phyloP scores from a whole-genome alignment of 129 eudicot species.

The Centaurea solstitialis region DNA sequence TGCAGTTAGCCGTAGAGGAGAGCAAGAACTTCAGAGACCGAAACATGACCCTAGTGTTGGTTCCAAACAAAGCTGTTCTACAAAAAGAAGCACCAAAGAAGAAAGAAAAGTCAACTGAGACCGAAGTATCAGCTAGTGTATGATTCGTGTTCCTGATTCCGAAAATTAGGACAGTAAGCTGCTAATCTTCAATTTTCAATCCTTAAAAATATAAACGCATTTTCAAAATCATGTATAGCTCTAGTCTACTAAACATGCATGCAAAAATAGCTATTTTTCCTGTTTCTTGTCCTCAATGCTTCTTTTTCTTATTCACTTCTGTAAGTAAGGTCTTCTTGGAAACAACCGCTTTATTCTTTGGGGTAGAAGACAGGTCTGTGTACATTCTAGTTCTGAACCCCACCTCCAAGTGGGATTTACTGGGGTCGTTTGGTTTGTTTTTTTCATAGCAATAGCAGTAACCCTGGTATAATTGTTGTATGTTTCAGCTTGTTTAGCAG shows the following conservation, averaged over 20 bases:
- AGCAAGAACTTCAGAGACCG: conserved; percentile 69
- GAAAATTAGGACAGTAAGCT: conserved; percentile 17
- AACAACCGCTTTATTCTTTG: neutral
- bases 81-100: conserved; percentile 74
- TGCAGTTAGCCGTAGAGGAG: conserved; percentile 87
- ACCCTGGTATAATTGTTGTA: conserved; percentile 19
- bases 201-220: conserved; percentile 17
- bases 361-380: neutral
- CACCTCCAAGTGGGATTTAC: neutral
- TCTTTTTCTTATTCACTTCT: neutral
- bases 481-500: conserved; percentile 23
- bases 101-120: conserved; percentile 37
- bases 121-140: conserved; percentile 30
- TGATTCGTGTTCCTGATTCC: conserved; percentile 6
- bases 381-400: neutral
- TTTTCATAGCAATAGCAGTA: conserved; percentile 19
- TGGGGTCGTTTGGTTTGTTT: neutral
- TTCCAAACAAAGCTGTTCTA: conserved; percentile 71
- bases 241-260: conserved; percentile 26
- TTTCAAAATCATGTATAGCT: conserved; percentile 51
- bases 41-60: conserved; percentile 63
- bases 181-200: conserved; percentile 5
- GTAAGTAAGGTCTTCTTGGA: neutral
- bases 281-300: neutral
- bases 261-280: conserved; percentile 8